Conservation (phyloP, 148 eudicot genomes). For the Amaranthus cruentus region DNA sequence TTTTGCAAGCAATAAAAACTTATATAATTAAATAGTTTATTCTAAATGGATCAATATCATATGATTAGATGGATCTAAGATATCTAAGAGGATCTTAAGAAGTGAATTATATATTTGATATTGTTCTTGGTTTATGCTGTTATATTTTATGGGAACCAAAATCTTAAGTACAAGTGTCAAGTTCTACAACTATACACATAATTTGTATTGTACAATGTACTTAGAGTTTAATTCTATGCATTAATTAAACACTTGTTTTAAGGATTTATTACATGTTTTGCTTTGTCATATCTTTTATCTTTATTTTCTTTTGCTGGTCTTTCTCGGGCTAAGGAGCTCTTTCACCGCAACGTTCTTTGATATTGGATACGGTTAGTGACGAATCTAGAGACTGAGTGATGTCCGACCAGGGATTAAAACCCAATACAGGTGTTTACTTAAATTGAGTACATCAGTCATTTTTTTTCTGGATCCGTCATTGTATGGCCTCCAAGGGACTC, state of each 20-base stretch:
- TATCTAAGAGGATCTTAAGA: slow-evolving; percentile 5
- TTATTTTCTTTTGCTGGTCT: too few relatives aligned
- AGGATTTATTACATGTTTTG: too few relatives aligned
- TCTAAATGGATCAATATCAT: slow-evolving; percentile 16
- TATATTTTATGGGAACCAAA: slow-evolving; percentile 3
- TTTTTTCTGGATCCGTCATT: too few relatives aligned
- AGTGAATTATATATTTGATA: not conserved
- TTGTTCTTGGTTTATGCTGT: slow-evolving; percentile 7
- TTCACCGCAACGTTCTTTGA: too few relatives aligned
- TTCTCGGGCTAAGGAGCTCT: too few relatives aligned
- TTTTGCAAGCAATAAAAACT: not conserved
- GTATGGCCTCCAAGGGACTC: too few relatives aligned
- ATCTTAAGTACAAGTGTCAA: not conserved
- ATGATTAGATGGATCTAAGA: slow-evolving; percentile 13
- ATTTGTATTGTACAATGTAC: not conserved
- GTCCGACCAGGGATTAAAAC: too few relatives aligned
- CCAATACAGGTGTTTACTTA: too few relatives aligned
- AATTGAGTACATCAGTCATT: too few relatives aligned
- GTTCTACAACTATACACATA: not conserved
- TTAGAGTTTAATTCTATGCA: not conserved
- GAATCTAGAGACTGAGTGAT: too few relatives aligned
- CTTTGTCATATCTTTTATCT: too few relatives aligned
- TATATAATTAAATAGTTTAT: not conserved
- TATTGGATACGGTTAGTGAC: too few relatives aligned
- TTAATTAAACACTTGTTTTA: not conserved